These are phyloP conservation scores for Gnaphalium uliginosum DNA, from an alignment of 129 eudicot genomes.

Conservation along the genomic window DNA sequence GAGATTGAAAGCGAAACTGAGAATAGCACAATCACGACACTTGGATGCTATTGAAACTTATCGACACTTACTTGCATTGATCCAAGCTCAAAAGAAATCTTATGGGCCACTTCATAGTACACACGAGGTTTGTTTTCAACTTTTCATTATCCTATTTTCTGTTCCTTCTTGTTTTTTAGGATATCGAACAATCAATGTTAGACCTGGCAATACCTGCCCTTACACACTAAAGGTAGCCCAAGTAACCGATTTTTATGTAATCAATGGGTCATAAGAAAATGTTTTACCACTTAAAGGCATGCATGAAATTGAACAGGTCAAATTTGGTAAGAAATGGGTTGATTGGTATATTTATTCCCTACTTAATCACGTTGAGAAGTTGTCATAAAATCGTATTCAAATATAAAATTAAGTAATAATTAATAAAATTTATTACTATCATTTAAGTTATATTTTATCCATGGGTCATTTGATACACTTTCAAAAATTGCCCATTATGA, in stretches of 20 bases:
- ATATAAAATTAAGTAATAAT: no score
- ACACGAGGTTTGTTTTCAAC: slow-evolving; percentile 60
- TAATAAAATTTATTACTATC: not conserved
- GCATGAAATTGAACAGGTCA: not conserved
- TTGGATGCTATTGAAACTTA: slow-evolving; percentile 89
- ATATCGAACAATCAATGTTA: not conserved
- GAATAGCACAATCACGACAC: slow-evolving; percentile 72
- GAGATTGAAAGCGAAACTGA: slow-evolving; percentile 87
- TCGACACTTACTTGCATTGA: slow-evolving; percentile 78
- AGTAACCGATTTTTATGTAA: not conserved
- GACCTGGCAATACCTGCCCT: not conserved
- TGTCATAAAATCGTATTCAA: no score
- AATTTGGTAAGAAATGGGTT: not conserved
- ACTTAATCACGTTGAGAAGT: no score
- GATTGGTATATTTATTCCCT: not conserved
- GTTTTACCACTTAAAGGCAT: not conserved
- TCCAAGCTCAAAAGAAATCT: slow-evolving; percentile 86
- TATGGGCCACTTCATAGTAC: slow-evolving; percentile 50
- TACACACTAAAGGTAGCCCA: not conserved
- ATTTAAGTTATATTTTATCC: not conserved
- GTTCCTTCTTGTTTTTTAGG: not conserved
- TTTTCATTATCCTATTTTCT: not conserved
- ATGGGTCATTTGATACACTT: not conserved
- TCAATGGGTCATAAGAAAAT: not conserved
- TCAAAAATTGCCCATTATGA: not conserved